Conservation (phyloP, 1,284 basidiomycete genomes). For the Nidula niveotomentosa region DNA sequence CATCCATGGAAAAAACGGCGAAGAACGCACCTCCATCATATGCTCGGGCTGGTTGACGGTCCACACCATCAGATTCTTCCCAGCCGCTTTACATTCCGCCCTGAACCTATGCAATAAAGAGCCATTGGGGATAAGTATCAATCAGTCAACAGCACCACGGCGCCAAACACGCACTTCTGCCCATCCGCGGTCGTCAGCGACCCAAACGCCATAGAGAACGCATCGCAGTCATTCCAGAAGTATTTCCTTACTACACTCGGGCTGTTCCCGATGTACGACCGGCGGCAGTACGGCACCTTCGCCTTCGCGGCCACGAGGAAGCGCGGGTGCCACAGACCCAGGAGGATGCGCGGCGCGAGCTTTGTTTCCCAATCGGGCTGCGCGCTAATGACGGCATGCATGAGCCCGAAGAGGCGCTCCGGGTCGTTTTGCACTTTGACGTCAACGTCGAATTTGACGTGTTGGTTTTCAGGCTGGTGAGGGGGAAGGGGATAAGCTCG, state of each 20-base stretch:
- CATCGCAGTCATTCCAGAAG: conserved; percentile 90
- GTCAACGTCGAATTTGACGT: conserved; percentile 90
- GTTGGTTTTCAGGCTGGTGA: conserved; percentile 75
- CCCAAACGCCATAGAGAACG: conserved; percentile 86
- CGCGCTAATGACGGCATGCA: conserved; percentile 73
- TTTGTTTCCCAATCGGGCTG: conserved; percentile 77
- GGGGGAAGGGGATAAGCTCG: neutral
- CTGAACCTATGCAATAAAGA: conserved; percentile 54
- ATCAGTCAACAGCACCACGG: conserved; percentile 10
- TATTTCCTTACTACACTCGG: conserved; percentile 73
- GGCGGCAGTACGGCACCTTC: conserved; percentile 79
- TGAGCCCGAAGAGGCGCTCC: conserved; percentile 81
- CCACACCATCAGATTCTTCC: conserved; percentile 95
- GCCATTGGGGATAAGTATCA: too few relatives aligned
- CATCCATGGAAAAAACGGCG: conserved; percentile 1
- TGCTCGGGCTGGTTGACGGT: conserved; percentile 91
- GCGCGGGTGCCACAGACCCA: conserved; percentile 92
- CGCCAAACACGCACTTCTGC: conserved; percentile 44
- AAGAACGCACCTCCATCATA: conserved; percentile 83
- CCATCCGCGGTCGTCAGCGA: conserved; percentile 76
- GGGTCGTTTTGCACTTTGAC: conserved; percentile 96
- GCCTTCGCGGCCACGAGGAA: conserved; percentile 80
- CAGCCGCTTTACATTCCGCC: conserved; percentile 72
- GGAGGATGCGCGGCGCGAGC: conserved; percentile 88
- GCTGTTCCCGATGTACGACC: conserved; percentile 85